Evolutionary conservation across 345 rosid species (phyloP).

Genomic region (Eucalyptus viminalis): DNA sequence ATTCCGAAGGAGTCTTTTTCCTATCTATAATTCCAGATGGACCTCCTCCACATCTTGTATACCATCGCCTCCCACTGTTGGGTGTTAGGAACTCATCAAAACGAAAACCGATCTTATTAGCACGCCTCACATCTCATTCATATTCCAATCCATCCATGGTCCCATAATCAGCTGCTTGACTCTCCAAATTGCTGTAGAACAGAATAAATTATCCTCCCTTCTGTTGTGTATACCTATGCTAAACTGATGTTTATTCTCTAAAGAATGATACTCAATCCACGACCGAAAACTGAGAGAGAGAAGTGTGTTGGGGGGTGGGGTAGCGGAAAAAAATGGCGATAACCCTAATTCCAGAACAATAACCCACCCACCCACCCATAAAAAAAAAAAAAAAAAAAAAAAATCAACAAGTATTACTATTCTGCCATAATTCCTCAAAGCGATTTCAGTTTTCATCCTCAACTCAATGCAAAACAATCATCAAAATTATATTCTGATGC

Average conservation of each 20-base stretch:
- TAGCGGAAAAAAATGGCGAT: not conserved
- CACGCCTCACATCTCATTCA: not conserved
- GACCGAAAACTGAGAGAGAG: not conserved
- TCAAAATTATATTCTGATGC: not conserved
- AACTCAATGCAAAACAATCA: not conserved
- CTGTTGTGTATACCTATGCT: not conserved
- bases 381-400: not conserved
- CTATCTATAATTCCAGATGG: not conserved
- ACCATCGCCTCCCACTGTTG: not conserved
- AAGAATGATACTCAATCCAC: not conserved
- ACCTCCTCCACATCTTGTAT: not conserved
- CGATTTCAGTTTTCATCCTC: not conserved
- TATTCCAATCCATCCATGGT: not conserved
- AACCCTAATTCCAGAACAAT: not conserved
- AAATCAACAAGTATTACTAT: not conserved
- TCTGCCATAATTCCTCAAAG: not conserved
- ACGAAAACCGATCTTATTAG: not conserved
- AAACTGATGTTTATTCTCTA: not conserved
- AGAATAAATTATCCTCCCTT: not conserved
- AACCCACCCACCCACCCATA: not conserved
- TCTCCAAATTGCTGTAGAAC: not conserved
- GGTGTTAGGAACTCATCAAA: not conserved
- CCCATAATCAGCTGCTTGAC: not conserved
- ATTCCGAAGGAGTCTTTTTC: not conserved
- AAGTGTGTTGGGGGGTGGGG: no score